Evolutionary conservation across 768 basidiomycete species (phyloP), one percentile per base, ranked within the genome.

Genomic region (Macrolepiota albuminosa): DNA sequence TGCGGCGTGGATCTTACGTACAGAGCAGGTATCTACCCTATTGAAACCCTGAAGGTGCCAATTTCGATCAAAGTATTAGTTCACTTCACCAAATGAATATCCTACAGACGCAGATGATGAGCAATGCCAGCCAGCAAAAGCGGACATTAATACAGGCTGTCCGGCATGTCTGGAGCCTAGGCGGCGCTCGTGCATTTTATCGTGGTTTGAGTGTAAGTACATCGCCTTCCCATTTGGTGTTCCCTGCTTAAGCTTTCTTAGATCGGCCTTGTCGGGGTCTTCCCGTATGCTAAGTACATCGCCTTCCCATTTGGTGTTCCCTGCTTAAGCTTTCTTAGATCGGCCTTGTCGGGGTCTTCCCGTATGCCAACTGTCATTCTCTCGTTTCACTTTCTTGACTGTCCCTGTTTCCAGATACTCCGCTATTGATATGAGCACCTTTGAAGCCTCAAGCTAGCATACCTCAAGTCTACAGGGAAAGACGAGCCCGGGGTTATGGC

Each of bases 401-500:
- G 51, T 47, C 49, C 53, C 54, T 58, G 57, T 49, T 31, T 45
- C 56, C 50, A 89, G 88, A 59, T 92, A 91, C 70, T 89, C 92
- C 14, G 96, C 96, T 5, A 99, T 98, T 63, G 96, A 99, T 73
- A 96, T 94, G 92, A 91, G 88, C 66, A 95, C 95, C 3, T 98
- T 97, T 61, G 96, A 98, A 75, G 93, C 93, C 84, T 99, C 58
- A 98, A 98, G 71, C 77, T 95, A 47, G 87, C 90, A 2, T 98
- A 98, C 72, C 76, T 89, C 42, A 84, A 86, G 54, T 96, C 95
- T 36, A 91, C 91, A 6, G 89, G 88, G 37, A 84, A 88, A 67
- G 88, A 94, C 31, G 95, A 99, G 70, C 93, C 96, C 0, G 91
- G 92, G 2, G 85, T 95, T 6, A 79, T 95, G 56, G 93, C 91